Conservation (phyloP, 1,139 yeast genomes). For the Diutina sp. region DNA sequence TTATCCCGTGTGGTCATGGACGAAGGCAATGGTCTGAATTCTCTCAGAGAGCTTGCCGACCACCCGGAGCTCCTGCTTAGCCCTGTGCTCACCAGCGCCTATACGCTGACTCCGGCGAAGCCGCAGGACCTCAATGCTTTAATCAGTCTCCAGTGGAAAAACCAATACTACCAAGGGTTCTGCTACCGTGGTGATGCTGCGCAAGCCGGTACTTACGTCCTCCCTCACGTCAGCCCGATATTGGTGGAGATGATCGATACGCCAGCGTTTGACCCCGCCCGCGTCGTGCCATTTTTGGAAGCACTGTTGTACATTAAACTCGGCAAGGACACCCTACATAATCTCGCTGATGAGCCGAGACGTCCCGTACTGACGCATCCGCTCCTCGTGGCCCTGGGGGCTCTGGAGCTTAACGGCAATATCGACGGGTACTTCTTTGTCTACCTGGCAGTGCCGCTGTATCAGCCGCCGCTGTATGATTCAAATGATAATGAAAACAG, state of each 20-base stretch:
- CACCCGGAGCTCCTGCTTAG: slow-evolving; percentile 11
- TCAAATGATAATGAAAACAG: slow-evolving; percentile 4
- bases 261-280: slow-evolving; percentile 52
- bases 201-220: slow-evolving; percentile 3
- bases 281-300: slow-evolving; percentile 62
- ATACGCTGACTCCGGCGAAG: background rate
- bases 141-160: background rate
- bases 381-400: slow-evolving; percentile 62
- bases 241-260: slow-evolving; percentile 60
- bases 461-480: slow-evolving; percentile 39
- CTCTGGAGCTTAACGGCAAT: slow-evolving; percentile 59
- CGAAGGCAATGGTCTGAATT: slow-evolving; percentile 14
- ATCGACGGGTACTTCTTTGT: slow-evolving; percentile 64
- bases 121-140: background rate
- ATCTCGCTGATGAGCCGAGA: slow-evolving; percentile 56
- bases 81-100: slow-evolving; percentile 17
- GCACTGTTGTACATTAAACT: slow-evolving; percentile 52
- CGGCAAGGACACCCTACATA: slow-evolving; percentile 44
- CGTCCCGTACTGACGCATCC: slow-evolving; percentile 55
- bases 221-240: slow-evolving; percentile 33
- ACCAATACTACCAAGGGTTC: slow-evolving; percentile 4
- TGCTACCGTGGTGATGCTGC: slow-evolving; percentile 6
- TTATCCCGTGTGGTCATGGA: slow-evolving; percentile 33
- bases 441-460: slow-evolving; percentile 53
- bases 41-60: slow-evolving; percentile 7